Evolutionary conservation across 2,329 filamentous ascomycete species (phyloP).

Genomic region (Plectosphaerella plurivora): DNA sequence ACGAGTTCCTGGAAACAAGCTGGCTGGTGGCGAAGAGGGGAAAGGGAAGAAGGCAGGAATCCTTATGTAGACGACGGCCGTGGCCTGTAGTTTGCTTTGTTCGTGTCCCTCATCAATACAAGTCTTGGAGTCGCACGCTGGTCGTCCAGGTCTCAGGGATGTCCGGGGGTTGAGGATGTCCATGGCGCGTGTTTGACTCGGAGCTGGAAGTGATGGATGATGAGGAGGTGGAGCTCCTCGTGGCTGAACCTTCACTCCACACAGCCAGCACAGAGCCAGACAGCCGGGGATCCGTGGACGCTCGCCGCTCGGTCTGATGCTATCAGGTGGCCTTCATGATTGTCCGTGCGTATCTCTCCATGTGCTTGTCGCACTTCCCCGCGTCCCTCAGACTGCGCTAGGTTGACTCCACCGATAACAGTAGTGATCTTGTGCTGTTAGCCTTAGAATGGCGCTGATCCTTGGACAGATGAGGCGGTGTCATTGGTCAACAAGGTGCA

Average conservation of each 20-base stretch:
- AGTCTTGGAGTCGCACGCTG: not conserved
- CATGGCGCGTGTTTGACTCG: not conserved
- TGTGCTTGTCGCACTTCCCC: not conserved
- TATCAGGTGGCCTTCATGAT: not conserved
- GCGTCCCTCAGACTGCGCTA: not conserved
- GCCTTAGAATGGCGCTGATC: not conserved
- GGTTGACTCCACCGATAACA: not conserved
- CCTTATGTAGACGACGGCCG: not conserved
- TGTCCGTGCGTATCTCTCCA: not conserved
- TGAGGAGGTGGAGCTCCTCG: not conserved
- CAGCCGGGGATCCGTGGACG: not conserved
- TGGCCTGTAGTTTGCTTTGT: not conserved
- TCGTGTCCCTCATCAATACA: not conserved
- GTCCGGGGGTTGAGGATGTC: not conserved
- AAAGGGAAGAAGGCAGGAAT: not conserved
- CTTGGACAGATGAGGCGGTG: too few relatives aligned
- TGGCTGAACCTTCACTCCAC: not conserved
- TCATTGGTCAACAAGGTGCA: too few relatives aligned
- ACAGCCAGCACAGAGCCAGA: not conserved
- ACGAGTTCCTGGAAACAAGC: not conserved
- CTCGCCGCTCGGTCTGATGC: not conserved
- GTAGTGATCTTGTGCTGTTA: not conserved
- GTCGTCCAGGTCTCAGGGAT: not conserved
- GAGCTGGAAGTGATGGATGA: not conserved
- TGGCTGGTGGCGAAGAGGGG: not conserved